phyloP scores from a whole-genome alignment of 768 basidiomycete species.

The Russula emetica region DNA sequence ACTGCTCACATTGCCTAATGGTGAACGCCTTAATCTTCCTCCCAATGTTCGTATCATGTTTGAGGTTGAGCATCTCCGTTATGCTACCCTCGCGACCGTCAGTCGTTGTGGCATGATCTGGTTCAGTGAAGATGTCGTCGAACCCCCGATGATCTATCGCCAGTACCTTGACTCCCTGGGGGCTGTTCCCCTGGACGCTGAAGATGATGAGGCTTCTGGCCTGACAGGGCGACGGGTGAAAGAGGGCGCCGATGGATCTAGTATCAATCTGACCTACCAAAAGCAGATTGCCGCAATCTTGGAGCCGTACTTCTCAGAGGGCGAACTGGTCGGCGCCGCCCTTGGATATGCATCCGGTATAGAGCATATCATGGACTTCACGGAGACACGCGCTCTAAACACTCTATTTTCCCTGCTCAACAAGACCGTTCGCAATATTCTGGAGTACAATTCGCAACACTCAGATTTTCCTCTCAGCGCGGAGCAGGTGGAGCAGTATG shows the following conservation, averaged over 20 bases:
- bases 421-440: slow-evolving; percentile 88
- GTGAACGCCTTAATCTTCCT: slow-evolving; percentile 94
- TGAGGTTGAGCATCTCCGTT: slow-evolving; percentile 95
- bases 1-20: slow-evolving; percentile 92
- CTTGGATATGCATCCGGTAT: slow-evolving; percentile 77
- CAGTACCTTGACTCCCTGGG: slow-evolving; percentile 81
- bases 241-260: slow-evolving; percentile 43
- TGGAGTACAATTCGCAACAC: slow-evolving; percentile 94
- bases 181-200: slow-evolving; percentile 73
- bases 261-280: slow-evolving; percentile 66
- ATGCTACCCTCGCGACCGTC: slow-evolving; percentile 96
- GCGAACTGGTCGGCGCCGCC: slow-evolving; percentile 76
- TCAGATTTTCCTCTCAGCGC: slow-evolving; percentile 85
- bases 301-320: slow-evolving; percentile 76
- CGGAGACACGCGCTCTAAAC: slow-evolving; percentile 81
- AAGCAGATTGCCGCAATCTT: slow-evolving; percentile 68
- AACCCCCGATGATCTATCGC: slow-evolving; percentile 85
- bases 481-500: slow-evolving; percentile 87
- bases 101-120: slow-evolving; percentile 99
- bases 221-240: slow-evolving; percentile 59
- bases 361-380: slow-evolving; percentile 99
- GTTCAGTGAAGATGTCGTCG: slow-evolving; percentile 97
- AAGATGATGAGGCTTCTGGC: slow-evolving; percentile 77
- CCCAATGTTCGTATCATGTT: slow-evolving; percentile 99
- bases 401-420: slow-evolving; percentile 97